Percentiles rank a stretch among this genome's conserved stretches.
Evolutionary conservation across 2,329 filamentous ascomycete genomes (phyloP).

Genomic region (Leptographium procerum): DNA sequence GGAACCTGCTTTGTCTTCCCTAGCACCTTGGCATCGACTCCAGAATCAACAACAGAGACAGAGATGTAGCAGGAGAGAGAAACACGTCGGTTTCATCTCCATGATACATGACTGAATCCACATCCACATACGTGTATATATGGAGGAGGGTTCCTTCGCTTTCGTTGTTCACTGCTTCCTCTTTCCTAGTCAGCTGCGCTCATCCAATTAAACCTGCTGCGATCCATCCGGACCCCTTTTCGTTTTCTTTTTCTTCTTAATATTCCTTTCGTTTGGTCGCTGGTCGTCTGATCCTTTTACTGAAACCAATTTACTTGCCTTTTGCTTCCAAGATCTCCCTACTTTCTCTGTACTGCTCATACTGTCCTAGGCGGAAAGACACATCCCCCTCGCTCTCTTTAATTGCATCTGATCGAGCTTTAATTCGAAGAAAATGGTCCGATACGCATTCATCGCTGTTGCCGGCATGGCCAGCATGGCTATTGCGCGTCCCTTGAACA

Average conservation of each 20-base stretch:
- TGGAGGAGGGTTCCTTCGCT: not conserved
- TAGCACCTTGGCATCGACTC: not conserved
- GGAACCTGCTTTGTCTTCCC: not conserved
- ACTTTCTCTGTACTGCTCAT: too few species aligned
- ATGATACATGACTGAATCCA: not conserved
- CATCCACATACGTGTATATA: too few species aligned
- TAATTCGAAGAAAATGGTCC: constrained; percentile 9
- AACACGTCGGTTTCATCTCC: too few species aligned
- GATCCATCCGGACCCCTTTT: not conserved
- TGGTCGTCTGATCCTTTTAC: constrained; percentile 8
- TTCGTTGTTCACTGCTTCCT: not conserved
- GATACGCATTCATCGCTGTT: constrained; percentile 6
- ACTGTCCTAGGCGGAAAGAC: too few species aligned
- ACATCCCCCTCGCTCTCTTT: too few species aligned
- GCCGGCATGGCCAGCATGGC: constrained; percentile 4
- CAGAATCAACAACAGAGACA: not conserved
- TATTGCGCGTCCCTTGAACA: constrained; percentile 16
- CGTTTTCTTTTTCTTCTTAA: constrained; percentile 1
- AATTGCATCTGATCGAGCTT: too few species aligned
- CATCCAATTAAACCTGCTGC: not conserved
- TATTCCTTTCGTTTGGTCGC: constrained; percentile 7
- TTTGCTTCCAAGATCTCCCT: not conserved
- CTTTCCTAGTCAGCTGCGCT: constrained; percentile 7
- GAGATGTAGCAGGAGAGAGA: not conserved
- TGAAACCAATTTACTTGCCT: not conserved